phyloP scores from a whole-genome alignment of 305 asterid species.

The Rubia tinctorum region DNA sequence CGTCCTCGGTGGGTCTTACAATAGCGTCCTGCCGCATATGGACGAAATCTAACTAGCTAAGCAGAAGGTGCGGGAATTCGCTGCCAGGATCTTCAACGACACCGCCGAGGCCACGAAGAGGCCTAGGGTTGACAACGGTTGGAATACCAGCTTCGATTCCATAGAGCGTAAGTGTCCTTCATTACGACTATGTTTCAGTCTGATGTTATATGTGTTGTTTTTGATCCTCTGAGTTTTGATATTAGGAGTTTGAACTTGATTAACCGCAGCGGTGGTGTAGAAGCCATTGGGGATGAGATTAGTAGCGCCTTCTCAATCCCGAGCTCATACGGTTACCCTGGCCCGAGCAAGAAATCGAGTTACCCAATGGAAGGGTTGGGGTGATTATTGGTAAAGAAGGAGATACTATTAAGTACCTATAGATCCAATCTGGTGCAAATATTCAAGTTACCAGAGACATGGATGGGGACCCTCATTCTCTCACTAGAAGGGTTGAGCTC shows the following conservation, averaged over 20 bases:
- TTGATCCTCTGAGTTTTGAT: too few species aligned
- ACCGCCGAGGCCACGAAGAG: constrained; percentile 64
- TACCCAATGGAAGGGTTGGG: constrained; percentile 85
- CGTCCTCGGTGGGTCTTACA: constrained; percentile 48
- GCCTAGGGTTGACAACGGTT: constrained; percentile 46
- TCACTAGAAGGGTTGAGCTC: constrained; percentile 76
- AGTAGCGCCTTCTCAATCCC: constrained; percentile 37
- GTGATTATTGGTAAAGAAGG: constrained; percentile 88
- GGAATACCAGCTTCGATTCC: too few species aligned
- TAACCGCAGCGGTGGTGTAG: too few species aligned
- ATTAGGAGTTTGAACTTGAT: too few species aligned
- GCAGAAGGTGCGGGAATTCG: constrained; percentile 89
- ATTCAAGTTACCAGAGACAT: constrained; percentile 88
- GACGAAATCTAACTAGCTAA: constrained; percentile 81
- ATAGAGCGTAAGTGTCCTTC: too few species aligned
- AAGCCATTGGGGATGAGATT: constrained; percentile 25
- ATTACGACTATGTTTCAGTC: too few species aligned
- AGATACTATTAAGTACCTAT: constrained; percentile 80
- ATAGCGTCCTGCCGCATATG: constrained; percentile 71
- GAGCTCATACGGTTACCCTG: constrained; percentile 61
- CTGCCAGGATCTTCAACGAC: constrained; percentile 67
- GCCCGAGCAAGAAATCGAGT: constrained; percentile 64
- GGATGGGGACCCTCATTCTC: constrained; percentile 78
- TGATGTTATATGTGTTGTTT: too few species aligned
- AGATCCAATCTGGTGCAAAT: constrained; percentile 77